Conservation (phyloP, 202 grass and related monocot species). For the Schoenoplectus tabernaemontani region DNA sequence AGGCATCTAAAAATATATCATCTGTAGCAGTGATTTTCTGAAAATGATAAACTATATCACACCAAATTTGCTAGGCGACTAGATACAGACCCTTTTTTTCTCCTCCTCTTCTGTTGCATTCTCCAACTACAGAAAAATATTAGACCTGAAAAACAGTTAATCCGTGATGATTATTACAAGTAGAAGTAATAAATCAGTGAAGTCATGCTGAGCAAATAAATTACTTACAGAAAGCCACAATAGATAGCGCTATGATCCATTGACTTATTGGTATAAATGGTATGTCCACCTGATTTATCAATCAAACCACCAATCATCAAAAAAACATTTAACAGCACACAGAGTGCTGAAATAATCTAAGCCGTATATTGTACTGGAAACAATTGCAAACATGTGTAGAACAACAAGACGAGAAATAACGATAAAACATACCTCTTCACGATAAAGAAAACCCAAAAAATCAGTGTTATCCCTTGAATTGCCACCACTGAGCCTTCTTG, state of each 20-base stretch:
- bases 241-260: slow-evolving; percentile 81
- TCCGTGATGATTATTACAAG: slow-evolving; percentile 6
- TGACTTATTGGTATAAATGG: slow-evolving; percentile 65
- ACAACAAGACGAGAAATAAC: slow-evolving; percentile 19
- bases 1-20: background rate
- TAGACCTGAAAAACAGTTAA: slow-evolving; percentile 44
- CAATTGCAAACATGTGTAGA: slow-evolving; percentile 7
- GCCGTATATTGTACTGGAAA: background rate
- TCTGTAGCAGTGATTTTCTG: background rate
- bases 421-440: slow-evolving; percentile 64
- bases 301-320: background rate
- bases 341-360: background rate
- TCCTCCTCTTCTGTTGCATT: slow-evolving; percentile 59
- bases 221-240: slow-evolving; percentile 64
- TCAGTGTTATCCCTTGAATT: slow-evolving; percentile 54
- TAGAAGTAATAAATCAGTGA: background rate
- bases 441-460: slow-evolving; percentile 62
- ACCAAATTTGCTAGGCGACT: slow-evolving; percentile 52
- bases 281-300: slow-evolving; percentile 58
- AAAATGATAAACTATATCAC: slow-evolving; percentile 15
- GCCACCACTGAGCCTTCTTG: slow-evolving; percentile 23
- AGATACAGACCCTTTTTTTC: slow-evolving; percentile 56
- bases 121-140: slow-evolving; percentile 70
- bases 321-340: background rate
- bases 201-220: background rate